These are phyloP conservation scores for Ilyonectria destructans DNA, from an alignment of 2,329 filamentous ascomycete species.

Conservation along the genomic window DNA sequence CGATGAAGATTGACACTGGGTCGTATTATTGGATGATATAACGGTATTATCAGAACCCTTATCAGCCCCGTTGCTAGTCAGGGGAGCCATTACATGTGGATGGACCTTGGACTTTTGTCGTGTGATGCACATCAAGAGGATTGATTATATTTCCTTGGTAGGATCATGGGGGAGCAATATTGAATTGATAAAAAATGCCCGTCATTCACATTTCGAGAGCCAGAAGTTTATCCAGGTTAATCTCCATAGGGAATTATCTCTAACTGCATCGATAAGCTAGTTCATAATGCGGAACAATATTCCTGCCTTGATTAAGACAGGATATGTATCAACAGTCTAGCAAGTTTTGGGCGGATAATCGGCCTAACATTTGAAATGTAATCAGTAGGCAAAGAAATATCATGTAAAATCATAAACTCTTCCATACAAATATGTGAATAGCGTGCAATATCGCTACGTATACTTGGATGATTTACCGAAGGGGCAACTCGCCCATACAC, in stretches of 20 bases:
- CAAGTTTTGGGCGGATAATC: not conserved
- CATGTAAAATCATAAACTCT: not conserved
- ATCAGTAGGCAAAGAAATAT: conserved; percentile 1
- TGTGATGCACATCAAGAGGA: not conserved
- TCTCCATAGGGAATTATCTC: not conserved
- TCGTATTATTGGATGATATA: not conserved
- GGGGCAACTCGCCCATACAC: not conserved
- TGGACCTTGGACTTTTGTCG: not conserved
- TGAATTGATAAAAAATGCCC: not conserved
- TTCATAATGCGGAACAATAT: not conserved
- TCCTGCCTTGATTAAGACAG: not conserved
- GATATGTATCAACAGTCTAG: not conserved
- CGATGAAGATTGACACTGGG: not conserved
- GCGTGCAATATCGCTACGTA: not conserved
- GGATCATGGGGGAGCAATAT: not conserved
- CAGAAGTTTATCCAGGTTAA: not conserved
- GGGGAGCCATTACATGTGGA: not conserved
- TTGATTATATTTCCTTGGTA: not conserved
- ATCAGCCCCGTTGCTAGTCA: not conserved
- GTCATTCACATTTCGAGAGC: not conserved
- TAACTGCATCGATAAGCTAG: not conserved
- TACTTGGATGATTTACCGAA: not conserved
- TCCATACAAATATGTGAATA: not conserved
- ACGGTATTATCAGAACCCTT: not conserved
- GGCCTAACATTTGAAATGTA: not conserved